Conservation (phyloP, 2,329 filamentous ascomycete genomes). For the Hawksworthiomyces lignivorus region DNA sequence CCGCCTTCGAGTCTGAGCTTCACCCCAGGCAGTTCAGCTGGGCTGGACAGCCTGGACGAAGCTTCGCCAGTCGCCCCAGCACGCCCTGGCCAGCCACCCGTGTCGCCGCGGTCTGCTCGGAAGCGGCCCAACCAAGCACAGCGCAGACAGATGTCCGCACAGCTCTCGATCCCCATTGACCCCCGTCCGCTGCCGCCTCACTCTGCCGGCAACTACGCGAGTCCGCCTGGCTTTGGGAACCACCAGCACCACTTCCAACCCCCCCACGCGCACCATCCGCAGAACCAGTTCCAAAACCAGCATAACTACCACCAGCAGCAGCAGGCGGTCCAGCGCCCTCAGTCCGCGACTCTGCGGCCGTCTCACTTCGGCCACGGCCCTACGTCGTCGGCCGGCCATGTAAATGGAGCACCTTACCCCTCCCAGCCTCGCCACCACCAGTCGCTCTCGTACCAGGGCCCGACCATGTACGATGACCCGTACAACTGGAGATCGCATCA, state of each 20-base stretch:
- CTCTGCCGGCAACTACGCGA: constrained; percentile 23
- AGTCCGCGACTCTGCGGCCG: constrained; percentile 25
- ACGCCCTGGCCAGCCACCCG: constrained; percentile 2
- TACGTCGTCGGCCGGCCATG: constrained; percentile 10
- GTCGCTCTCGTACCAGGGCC: constrained; percentile 26
- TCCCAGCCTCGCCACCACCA: constrained; percentile 23
- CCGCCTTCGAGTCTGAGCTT: not conserved
- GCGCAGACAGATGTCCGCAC: constrained; percentile 53
- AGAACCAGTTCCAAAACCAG: constrained; percentile 5
- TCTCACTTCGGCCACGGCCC: constrained; percentile 18
- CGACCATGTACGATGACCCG: constrained; percentile 16
- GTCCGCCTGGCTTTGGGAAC: constrained; percentile 21
- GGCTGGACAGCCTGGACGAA: not conserved
- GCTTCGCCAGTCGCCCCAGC: not conserved
- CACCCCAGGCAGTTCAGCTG: not conserved
- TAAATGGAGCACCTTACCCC: constrained; percentile 12
- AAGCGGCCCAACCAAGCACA: constrained; percentile 57
- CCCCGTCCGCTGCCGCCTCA: constrained; percentile 28
- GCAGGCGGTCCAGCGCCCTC: constrained; percentile 21
- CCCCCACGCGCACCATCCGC: constrained; percentile 16
- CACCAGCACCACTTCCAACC: constrained; percentile 21
- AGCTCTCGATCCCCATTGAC: constrained; percentile 50
- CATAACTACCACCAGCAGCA: constrained; percentile 14
- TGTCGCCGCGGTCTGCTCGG: constrained; percentile 18
- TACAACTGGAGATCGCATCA: constrained; percentile 22